phyloP scores from a whole-genome alignment of 257 asterid species.

The Solanum commersonii region DNA sequence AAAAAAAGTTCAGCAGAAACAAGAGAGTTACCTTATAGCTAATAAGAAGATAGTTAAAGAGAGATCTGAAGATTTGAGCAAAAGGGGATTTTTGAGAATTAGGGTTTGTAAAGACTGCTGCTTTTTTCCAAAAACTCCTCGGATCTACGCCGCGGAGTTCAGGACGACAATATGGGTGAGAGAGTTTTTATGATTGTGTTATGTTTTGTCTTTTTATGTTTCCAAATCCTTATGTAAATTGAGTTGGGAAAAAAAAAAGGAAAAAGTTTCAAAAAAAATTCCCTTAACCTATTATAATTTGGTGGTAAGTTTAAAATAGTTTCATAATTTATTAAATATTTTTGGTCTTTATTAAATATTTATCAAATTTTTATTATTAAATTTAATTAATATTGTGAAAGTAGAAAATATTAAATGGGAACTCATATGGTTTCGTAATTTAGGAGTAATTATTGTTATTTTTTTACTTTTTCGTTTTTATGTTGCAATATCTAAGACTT shows the following conservation, averaged over 20 bases:
- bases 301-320: neutral
- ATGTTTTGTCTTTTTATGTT: neutral
- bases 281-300: neutral
- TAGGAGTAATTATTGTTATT: neutral
- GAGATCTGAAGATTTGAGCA: neutral
- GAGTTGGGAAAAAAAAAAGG: neutral
- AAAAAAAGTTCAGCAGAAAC: neutral
- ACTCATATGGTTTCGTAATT: too few species aligned
- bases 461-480: neutral
- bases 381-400: neutral
- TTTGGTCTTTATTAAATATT: neutral
- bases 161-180: neutral
- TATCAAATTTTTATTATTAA: fast-evolving
- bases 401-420: neutral
- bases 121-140: conserved; percentile 3
- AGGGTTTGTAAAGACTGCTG: neutral
- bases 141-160: conserved; percentile 16
- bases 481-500: neutral
- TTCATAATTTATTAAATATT: neutral
- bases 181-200: neutral
- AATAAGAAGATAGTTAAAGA: neutral
- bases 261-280: too few species aligned
- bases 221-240: neutral
- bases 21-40: neutral
- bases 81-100: neutral